Percentiles rank a stretch among this genome's conserved stretches.
phyloP scores from a whole-genome alignment of 2,329 filamentous ascomycete genomes.

The Trichoderma gracile region DNA sequence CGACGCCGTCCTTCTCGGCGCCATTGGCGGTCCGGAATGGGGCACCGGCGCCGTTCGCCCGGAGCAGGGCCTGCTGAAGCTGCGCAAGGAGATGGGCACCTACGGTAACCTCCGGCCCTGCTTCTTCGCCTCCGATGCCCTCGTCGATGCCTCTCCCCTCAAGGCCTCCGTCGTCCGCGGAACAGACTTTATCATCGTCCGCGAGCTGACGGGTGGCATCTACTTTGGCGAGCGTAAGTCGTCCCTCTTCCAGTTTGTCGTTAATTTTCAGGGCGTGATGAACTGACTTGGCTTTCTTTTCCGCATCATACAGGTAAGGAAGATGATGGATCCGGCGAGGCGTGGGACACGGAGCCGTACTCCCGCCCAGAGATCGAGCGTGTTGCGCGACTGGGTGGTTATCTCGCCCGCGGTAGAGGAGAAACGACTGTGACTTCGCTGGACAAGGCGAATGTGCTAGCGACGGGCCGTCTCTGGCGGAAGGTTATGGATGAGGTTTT shows the following conservation, averaged over 20 bases:
- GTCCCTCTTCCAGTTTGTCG: too few species aligned
- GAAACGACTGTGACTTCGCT: conserved; percentile 74
- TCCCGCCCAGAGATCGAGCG: conserved; percentile 83
- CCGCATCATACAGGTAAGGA: conserved; percentile 42
- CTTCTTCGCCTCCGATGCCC: conserved; percentile 86
- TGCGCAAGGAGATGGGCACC: conserved; percentile 90
- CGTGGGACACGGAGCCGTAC: conserved; percentile 86
- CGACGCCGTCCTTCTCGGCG: conserved; percentile 87
- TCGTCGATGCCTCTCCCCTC: conserved; percentile 82
- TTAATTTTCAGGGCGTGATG: not conserved
- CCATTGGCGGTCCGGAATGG: conserved; percentile 97
- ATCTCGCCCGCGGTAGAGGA: conserved; percentile 73
- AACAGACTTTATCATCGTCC: conserved; percentile 89
- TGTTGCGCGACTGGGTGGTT: conserved; percentile 77
- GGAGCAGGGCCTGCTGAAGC: conserved; percentile 85
- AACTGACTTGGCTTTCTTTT: too few species aligned
- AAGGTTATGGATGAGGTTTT: conserved; percentile 82
- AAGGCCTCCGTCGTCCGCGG: conserved; percentile 83
- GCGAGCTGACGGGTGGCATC: conserved; percentile 88
- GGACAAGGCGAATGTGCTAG: conserved; percentile 96
- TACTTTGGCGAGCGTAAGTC: conserved; percentile 83
- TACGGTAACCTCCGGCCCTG: conserved; percentile 96
- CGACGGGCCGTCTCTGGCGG: conserved; percentile 85
- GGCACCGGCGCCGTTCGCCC: conserved; percentile 84
- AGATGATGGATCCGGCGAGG: conserved; percentile 67